These are phyloP conservation scores for Saussurea involucrata DNA, from an alignment of 129 eudicot species.

Conservation along the genomic window DNA sequence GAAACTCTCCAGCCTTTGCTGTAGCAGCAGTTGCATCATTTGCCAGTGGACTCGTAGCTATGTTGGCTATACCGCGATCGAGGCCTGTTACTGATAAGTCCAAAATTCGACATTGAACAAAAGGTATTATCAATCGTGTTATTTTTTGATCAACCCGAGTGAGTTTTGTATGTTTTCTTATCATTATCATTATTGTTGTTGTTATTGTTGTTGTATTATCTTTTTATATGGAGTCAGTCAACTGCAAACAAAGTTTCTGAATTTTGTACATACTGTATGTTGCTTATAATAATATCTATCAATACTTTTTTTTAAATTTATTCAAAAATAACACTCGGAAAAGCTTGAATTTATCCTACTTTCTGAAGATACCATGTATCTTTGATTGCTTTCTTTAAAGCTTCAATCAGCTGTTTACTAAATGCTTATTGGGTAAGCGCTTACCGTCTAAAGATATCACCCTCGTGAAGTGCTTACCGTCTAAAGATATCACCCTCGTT, in stretches of 20 bases:
- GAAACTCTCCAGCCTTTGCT: conserved; percentile 85
- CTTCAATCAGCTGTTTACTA: no score
- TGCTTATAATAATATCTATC: conserved; percentile 8
- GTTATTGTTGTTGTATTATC: conserved; percentile 41
- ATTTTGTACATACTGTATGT: conserved; percentile 42
- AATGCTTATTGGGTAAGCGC: no score
- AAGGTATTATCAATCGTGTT: conserved; percentile 7
- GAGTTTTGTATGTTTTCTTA: not conserved
- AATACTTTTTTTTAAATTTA: not conserved
- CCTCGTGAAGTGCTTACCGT: no score
- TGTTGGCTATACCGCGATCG: conserved; percentile 84
- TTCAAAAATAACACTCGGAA: not conserved
- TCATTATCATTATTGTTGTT: not conserved
- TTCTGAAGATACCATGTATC: not conserved
- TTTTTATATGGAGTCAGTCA: conserved; percentile 29
- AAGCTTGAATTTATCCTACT: not conserved
- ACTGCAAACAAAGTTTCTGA: conserved; percentile 29
- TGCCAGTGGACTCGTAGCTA: conserved; percentile 85
- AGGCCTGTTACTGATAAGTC: conserved; percentile 53
- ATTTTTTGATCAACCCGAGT: conserved; percentile 30
- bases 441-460: no score
- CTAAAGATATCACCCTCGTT: no score
- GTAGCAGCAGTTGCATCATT: conserved; percentile 77
- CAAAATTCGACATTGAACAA: conserved; percentile 49
- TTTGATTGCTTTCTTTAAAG: no score